phyloP scores from a whole-genome alignment of 139 green algal genomes.

The Mychonastes homosphaera region DNA sequence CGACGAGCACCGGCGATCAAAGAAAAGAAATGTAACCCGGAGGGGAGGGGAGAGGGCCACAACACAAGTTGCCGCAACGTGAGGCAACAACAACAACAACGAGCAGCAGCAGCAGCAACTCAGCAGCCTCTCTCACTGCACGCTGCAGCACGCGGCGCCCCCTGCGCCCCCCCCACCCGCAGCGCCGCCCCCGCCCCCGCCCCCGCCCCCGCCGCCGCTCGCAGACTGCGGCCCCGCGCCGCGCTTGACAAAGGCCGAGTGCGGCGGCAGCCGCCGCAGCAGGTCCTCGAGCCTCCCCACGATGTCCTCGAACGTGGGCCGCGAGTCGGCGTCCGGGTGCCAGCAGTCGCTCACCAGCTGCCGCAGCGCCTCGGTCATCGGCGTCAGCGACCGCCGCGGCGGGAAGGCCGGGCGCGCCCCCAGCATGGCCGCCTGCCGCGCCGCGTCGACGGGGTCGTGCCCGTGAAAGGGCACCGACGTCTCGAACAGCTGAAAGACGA shows the following conservation, averaged over 20 bases:
- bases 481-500: conserved; percentile 66
- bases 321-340: conserved; percentile 32
- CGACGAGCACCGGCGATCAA: too few species aligned
- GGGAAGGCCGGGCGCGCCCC: conserved; percentile 38
- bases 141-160: conserved; percentile 10
- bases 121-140: conserved; percentile 6
- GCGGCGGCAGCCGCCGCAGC: conserved; percentile 30
- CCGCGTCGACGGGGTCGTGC: conserved; percentile 42
- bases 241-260: conserved; percentile 27
- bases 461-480: conserved; percentile 41
- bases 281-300: conserved; percentile 29
- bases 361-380: conserved; percentile 33
- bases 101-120: too few species aligned
- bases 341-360: conserved; percentile 49
- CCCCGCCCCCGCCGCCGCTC: too few species aligned
- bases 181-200: too few species aligned
- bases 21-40: too few species aligned
- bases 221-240: too few species aligned
- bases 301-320: conserved; percentile 37
- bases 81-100: not conserved
- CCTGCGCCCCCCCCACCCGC: too few species aligned
- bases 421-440: conserved; percentile 34
- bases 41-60: not conserved
- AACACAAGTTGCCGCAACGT: too few species aligned
- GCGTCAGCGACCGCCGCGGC: conserved; percentile 26